phyloP scores from a whole-genome alignment of 83 land plant species.

The Diphasiastrum complanatum region DNA sequence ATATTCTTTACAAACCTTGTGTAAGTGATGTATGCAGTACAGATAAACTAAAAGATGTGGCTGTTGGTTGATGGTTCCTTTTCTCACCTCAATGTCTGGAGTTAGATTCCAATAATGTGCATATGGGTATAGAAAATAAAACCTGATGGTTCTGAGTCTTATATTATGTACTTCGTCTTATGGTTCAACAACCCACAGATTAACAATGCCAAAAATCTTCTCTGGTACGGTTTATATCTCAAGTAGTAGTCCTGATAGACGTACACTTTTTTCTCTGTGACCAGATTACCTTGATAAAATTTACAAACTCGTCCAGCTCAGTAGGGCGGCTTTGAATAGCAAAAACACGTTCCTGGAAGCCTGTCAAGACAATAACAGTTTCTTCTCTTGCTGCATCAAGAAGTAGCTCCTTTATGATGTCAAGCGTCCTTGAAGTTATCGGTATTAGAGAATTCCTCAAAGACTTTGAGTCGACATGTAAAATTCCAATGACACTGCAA shows the following conservation, averaged over 20 bases:
- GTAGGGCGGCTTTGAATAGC: slow-evolving; percentile 25
- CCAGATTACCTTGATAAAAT: slow-evolving; percentile 32
- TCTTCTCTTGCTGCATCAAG: slow-evolving; percentile 31
- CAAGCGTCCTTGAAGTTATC: slow-evolving; percentile 31
- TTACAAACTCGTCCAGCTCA: slow-evolving; percentile 35
- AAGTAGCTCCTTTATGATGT: slow-evolving; percentile 23
- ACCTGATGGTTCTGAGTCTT: no score
- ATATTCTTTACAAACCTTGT: no score
- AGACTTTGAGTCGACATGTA: slow-evolving; percentile 39
- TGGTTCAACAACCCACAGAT: no score
- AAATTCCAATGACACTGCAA: slow-evolving; percentile 35
- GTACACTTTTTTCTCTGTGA: background rate
- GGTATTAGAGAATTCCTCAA: slow-evolving; percentile 30
- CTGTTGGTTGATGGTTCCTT: no score
- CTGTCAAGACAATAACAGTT: slow-evolving; percentile 16
- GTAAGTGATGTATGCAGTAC: no score
- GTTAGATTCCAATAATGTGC: no score
- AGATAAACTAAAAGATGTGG: no score
- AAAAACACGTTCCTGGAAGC: slow-evolving; percentile 22
- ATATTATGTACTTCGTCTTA: no score
- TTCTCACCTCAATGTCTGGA: no score
- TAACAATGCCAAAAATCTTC: no score
- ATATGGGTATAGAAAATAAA: no score
- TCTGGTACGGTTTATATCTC: background rate
- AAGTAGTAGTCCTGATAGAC: background rate